phyloP scores from a whole-genome alignment of 768 basidiomycete species.

The Russula dissimulans region DNA sequence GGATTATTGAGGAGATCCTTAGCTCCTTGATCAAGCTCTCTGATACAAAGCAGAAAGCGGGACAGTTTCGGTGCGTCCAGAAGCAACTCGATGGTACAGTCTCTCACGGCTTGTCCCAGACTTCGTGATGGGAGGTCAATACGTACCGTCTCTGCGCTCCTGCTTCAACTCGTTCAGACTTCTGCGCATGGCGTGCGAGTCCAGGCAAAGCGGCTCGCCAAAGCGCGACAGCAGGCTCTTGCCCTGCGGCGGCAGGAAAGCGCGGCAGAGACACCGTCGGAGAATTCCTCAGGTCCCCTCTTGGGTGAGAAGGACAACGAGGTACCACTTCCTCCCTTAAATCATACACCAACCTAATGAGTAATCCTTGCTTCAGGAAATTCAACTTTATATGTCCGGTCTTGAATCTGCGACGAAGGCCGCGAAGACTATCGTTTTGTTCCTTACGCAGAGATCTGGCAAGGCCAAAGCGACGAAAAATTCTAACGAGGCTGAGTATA shows the following conservation, averaged over 20 bases:
- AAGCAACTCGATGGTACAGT: not conserved
- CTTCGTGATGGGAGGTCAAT: conserved; percentile 87
- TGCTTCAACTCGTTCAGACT: conserved; percentile 94
- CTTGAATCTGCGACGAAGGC: conserved; percentile 78
- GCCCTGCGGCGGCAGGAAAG: conserved; percentile 59
- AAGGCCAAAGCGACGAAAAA: conserved; percentile 85
- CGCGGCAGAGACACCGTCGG: conserved; percentile 31
- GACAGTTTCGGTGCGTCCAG: conserved; percentile 68
- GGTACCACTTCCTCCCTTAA: conserved; percentile 28
- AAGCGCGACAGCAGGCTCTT: conserved; percentile 50
- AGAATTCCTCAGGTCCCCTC: conserved; percentile 38
- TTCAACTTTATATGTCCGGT: conserved; percentile 58
- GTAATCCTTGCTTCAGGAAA: conserved; percentile 36
- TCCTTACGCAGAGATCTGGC: conserved; percentile 49
- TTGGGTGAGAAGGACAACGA: conserved; percentile 63
- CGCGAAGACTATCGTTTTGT: conserved; percentile 60
- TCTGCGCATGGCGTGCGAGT: conserved; percentile 81
- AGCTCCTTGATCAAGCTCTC: conserved; percentile 83
- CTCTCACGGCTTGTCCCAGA: conserved; percentile 32
- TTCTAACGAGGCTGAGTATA: conserved; percentile 90
- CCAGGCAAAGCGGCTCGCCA: conserved; percentile 54
- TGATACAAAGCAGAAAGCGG: conserved; percentile 81
- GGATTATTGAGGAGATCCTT: conserved; percentile 98
- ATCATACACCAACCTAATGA: not conserved
- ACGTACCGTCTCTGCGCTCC: conserved; percentile 84